Evolutionary conservation across 2,329 filamentous ascomycete genomes (phyloP), one percentile per base, ranked within the genome.

Genomic region (Colletotrichum sidae): DNA sequence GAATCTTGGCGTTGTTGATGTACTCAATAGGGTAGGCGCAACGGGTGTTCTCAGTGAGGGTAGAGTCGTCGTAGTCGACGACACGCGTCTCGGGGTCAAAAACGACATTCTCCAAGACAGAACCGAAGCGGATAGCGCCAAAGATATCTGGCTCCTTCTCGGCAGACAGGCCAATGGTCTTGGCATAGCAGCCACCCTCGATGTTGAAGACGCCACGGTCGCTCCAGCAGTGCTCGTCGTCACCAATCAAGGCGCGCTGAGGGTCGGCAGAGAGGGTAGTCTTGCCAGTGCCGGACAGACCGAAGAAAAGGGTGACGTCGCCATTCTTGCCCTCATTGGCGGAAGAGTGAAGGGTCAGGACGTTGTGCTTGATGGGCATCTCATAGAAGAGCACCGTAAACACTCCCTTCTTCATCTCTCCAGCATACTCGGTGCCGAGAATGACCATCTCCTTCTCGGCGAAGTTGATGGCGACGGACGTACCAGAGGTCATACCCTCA

Each of bases 361-460:
- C 95, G 81, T 98, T 96, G 89, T 99, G 96, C 90, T 97, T 97
- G 78, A 99, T 93, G 68, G 96, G 96, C 94, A 98, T 99, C 86
- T 99, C 96, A 86, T 98, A 99, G 88, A 97, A 99, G 78, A 99
- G 90, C 55, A 99, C 94, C 52, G 96, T 99, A 88, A 99, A 99
- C 80, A 99, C 88, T 73, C 96, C 94, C 86, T 97, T 97, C 86
- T 97, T 97, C 92, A 96, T 95, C 84, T 95, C 92, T 75, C 95
- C 95, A 63, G 96, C 96, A 77, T 99, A 99, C 84, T 99, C 96
- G 41, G 96, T 99, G 79, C 96, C 96, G 63, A 99, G 90, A 78
- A 99, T 99, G 72, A 99, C 96, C 96, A 99, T 99, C 88, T 99
- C 96, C 90, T 97, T 97, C 78, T 97, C 94, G 77, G 92, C 92